Evolutionary conservation across 257 asterid species (phyloP).

Genomic region (Pogostemon cablin): DNA sequence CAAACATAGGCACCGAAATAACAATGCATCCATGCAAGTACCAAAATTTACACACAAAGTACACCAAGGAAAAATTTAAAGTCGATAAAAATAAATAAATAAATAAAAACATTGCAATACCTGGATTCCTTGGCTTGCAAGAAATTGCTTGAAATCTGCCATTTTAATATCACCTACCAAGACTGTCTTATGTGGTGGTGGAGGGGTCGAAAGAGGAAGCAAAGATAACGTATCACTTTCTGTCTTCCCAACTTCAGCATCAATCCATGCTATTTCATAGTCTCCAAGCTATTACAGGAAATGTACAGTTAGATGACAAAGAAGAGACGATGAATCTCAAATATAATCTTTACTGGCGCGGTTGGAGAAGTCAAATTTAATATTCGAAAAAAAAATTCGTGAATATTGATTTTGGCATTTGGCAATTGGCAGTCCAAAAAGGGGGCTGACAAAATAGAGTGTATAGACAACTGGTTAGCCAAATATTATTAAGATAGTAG

Average conservation of each 20-base stretch:
- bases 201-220: slow-evolving; percentile 72
- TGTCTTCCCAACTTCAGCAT: slow-evolving; percentile 89
- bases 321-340: background rate
- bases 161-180: slow-evolving; percentile 93
- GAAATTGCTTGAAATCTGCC: slow-evolving; percentile 98
- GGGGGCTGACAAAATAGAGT: background rate
- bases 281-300: slow-evolving; percentile 79
- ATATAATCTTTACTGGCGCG: background rate
- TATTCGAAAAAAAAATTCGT: background rate
- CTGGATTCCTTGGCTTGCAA: slow-evolving; percentile 92
- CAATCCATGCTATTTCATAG: slow-evolving; percentile 94
- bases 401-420: background rate
- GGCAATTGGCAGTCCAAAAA: background rate
- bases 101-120: slow-evolving; percentile 34
- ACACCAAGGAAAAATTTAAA: background rate
- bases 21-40: slow-evolving; percentile 21
- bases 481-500: no score
- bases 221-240: slow-evolving; percentile 69
- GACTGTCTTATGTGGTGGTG: slow-evolving; percentile 89
- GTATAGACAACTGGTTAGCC: no score
- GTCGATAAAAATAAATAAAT: background rate
- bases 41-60: background rate
- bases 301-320: slow-evolving; percentile 15
- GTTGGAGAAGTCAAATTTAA: slow-evolving; percentile 6
- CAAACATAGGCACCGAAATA: slow-evolving; percentile 8